These are phyloP conservation scores for Halophytophthora polymorphica DNA, from an alignment of 352 stramenopile species.

Conservation along the genomic window DNA sequence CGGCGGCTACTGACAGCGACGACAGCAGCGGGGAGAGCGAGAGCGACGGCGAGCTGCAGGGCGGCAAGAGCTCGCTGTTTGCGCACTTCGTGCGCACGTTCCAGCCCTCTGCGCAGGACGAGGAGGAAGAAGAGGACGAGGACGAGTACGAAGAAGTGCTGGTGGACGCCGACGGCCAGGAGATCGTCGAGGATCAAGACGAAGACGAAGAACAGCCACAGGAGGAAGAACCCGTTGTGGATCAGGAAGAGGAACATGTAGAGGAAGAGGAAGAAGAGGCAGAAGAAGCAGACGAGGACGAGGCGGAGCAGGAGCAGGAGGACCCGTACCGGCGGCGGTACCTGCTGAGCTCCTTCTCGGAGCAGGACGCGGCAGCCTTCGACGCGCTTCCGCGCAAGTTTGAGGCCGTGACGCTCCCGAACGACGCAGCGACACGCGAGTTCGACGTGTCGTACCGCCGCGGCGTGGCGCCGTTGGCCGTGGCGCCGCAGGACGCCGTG, in stretches of 20 bases:
- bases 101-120: slow-evolving; percentile 23
- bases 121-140: slow-evolving; percentile 43
- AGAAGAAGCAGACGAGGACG: slow-evolving; percentile 8
- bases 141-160: slow-evolving; percentile 42
- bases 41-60: background rate
- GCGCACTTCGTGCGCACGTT: slow-evolving; percentile 73
- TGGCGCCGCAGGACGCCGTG: slow-evolving; percentile 15
- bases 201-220: slow-evolving; percentile 13
- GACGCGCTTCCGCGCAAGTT: slow-evolving; percentile 39
- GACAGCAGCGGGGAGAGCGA: slow-evolving; percentile 6
- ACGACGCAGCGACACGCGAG: slow-evolving; percentile 17
- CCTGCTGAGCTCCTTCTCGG: slow-evolving; percentile 44
- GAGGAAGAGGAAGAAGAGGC: slow-evolving; percentile 26
- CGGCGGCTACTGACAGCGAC: slow-evolving; percentile 15
- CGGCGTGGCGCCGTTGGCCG: slow-evolving; percentile 16
- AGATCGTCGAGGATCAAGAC: slow-evolving; percentile 39
- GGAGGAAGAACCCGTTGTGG: slow-evolving; percentile 3
- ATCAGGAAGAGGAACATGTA: slow-evolving; percentile 13
- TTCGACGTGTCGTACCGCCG: slow-evolving; percentile 44
- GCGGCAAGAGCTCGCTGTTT: slow-evolving; percentile 42
- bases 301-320: slow-evolving; percentile 30
- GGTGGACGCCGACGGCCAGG: slow-evolving; percentile 37
- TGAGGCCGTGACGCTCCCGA: slow-evolving; percentile 17
- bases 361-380: slow-evolving; percentile 42
- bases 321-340: slow-evolving; percentile 69